Percentiles rank a stretch among this genome's conserved stretches.
Conservation (phyloP, 2,329 filamentous ascomycete species). For the Sarocladium strictum region DNA sequence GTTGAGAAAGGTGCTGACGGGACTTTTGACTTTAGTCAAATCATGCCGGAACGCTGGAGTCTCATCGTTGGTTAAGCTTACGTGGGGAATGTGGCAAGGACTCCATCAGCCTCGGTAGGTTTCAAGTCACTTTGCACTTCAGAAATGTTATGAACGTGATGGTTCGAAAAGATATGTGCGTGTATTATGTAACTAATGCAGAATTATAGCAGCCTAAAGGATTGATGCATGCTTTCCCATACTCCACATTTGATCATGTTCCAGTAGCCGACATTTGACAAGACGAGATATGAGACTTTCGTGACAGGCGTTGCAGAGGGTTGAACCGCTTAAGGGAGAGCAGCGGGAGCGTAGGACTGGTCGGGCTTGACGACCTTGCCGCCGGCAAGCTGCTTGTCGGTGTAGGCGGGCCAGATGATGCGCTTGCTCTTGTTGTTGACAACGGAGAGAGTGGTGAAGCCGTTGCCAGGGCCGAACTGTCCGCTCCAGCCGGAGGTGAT, state of each 20-base stretch:
- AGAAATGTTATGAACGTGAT: not conserved
- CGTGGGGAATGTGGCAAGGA: no score
- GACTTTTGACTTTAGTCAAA: constrained; percentile 56
- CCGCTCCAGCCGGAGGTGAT: constrained; percentile 50
- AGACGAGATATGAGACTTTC: not conserved
- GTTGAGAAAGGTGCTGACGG: constrained; percentile 71
- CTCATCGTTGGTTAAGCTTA: constrained; percentile 18
- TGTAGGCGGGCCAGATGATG: constrained; percentile 49
- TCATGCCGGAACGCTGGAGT: constrained; percentile 52
- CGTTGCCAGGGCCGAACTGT: constrained; percentile 44
- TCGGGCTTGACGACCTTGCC: constrained; percentile 42
- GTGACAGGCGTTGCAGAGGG: not conserved
- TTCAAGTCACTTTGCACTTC: not conserved
- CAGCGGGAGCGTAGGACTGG: constrained; percentile 31
- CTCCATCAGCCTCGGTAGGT: no score
- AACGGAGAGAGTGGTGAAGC: constrained; percentile 49
- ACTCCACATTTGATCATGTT: not conserved
- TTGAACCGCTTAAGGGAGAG: constrained; percentile 1
- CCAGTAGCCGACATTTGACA: not conserved
- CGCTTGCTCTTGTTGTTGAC: constrained; percentile 34
- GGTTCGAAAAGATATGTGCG: not conserved
- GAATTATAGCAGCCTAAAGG: constrained; percentile 6
- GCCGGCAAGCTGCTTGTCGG: constrained; percentile 40
- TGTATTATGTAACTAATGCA: constrained; percentile 4
- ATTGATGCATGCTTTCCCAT: not conserved